Percentiles rank a stretch among this genome's conserved stretches.
Conservation (phyloP, 345 rosid genomes). For the Aethionema arabicum region DNA sequence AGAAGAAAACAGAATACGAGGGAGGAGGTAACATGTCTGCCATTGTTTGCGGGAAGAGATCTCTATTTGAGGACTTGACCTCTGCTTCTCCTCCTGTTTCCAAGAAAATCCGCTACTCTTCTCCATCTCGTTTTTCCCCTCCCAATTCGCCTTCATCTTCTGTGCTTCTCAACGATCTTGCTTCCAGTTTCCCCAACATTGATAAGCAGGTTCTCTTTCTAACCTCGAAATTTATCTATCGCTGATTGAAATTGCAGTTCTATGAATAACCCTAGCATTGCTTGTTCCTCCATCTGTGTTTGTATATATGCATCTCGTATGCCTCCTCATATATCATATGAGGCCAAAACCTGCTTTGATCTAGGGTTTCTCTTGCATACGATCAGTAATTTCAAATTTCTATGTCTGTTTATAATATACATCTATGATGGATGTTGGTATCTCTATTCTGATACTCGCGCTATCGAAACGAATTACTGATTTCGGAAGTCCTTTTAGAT, state of each 20-base stretch:
- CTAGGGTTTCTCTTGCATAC: too few species aligned
- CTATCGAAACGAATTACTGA: too few species aligned
- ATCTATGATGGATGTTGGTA: neutral
- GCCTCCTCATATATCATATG: too few species aligned
- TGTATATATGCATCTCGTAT: too few species aligned
- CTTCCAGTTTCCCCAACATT: constrained; percentile 68
- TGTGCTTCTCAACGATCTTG: constrained; percentile 50
- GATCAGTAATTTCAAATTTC: too few species aligned
- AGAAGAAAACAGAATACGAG: constrained; percentile 32
- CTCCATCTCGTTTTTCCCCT: constrained; percentile 45
- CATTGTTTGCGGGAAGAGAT: constrained; percentile 91
- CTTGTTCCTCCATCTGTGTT: too few species aligned
- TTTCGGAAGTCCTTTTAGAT: constrained; percentile 40
- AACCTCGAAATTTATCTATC: neutral
- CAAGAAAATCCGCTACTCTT: constrained; percentile 70
- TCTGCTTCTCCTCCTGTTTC: constrained; percentile 57
- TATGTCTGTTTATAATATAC: neutral
- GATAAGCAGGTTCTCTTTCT: constrained; percentile 54
- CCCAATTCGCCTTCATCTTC: constrained; percentile 35
- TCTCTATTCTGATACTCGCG: too few species aligned
- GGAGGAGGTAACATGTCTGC: constrained; percentile 84
- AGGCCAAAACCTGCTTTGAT: too few species aligned
- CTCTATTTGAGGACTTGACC: constrained; percentile 72
- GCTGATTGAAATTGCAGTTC: too few species aligned
- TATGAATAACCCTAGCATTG: too few species aligned